A percentile compares a stretch with the other conserved stretches of the same genome.
Conservation (phyloP, 2,329 filamentous ascomycete species). For the Ascochyta fabae region DNA sequence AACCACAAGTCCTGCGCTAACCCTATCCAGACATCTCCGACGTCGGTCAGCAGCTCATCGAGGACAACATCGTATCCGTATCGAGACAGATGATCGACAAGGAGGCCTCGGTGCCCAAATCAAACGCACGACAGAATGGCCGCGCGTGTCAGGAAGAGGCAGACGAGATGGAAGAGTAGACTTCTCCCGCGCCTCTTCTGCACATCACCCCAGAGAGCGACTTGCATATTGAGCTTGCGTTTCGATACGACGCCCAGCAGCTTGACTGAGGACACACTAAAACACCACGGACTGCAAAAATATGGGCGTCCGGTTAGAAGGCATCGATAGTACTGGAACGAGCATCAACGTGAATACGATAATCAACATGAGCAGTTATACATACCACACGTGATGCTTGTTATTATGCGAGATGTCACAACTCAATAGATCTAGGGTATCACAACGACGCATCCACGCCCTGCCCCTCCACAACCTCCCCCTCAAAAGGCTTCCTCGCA, state of each 20-base stretch:
- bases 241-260: background rate
- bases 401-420: too few species aligned
- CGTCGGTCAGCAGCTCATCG: conserved; percentile 93
- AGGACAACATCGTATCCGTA: conserved; percentile 99
- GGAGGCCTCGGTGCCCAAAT: conserved; percentile 85
- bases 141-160: conserved; percentile 37
- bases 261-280: too few species aligned
- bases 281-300: too few species aligned
- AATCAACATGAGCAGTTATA: conserved; percentile 9
- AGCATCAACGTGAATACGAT: conserved; percentile 19
- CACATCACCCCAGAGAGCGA: background rate
- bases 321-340: conserved; percentile 1
- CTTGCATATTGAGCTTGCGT: conserved; percentile 10
- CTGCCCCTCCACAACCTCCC: conserved; percentile 14
- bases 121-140: conserved; percentile 37
- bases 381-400: background rate
- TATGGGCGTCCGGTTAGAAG: too few species aligned
- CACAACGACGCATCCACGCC: background rate
- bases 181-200: background rate
- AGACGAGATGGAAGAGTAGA: conserved; percentile 46
- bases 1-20: conserved; percentile 23
- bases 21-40: conserved; percentile 76
- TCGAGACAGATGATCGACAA: conserved; percentile 99
- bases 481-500: conserved; percentile 31
- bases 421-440: background rate